These are phyloP conservation scores for Pichia nanzhaoensis DNA, from an alignment of 805 yeast species.

Conservation along the genomic window DNA sequence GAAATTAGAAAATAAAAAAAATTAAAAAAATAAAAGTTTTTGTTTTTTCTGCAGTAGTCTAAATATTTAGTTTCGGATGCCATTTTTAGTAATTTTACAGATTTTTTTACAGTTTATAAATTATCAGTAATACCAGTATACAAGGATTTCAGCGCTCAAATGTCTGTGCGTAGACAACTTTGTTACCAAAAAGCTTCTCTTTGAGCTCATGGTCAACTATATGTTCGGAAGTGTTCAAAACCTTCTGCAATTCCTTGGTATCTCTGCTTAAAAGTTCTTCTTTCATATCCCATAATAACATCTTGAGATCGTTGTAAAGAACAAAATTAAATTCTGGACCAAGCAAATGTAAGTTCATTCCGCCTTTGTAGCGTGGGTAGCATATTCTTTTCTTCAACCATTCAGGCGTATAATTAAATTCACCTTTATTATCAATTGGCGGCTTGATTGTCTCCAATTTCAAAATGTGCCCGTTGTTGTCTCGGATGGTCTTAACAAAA, in stretches of 20 bases:
- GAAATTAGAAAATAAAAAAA: too few species aligned
- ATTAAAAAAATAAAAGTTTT: too few species aligned
- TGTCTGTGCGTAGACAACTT: conserved; percentile 14
- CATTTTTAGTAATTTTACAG: too few species aligned
- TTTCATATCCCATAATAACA: conserved; percentile 27
- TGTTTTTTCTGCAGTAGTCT: too few species aligned
- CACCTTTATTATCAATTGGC: conserved; percentile 11
- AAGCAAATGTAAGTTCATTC: conserved; percentile 36
- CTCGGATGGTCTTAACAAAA: conserved; percentile 35
- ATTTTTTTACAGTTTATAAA: background rate
- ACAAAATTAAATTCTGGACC: conserved; percentile 15
- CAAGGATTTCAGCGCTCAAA: background rate
- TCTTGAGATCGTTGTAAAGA: conserved; percentile 26
- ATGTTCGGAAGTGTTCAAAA: background rate
- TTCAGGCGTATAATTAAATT: conserved; percentile 22
- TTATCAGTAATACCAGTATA: background rate
- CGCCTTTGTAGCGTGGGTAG: conserved; percentile 38
- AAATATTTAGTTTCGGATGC: too few species aligned
- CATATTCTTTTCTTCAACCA: conserved; percentile 36
- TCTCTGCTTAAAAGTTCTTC: conserved; percentile 14
- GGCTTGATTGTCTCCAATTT: conserved; percentile 31
- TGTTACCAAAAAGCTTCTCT: conserved; percentile 20
- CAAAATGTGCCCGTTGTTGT: conserved; percentile 32
- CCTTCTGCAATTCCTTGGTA: background rate
- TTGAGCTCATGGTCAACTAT: conserved; percentile 26